phyloP scores from a whole-genome alignment of 140 eudicot genomes.

The Oenanthe javanica region DNA sequence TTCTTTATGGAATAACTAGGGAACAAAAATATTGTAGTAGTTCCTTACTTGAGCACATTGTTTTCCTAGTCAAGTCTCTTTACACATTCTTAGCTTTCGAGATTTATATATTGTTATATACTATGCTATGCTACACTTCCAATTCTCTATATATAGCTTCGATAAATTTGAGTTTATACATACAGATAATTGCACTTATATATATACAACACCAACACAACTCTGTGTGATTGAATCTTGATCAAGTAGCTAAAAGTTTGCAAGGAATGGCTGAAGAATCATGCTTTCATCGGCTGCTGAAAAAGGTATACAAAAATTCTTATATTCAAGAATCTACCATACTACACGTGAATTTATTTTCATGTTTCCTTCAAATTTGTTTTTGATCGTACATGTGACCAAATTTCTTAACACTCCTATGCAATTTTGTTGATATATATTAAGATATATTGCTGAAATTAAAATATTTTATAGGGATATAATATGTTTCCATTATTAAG shows the following conservation, averaged over 20 bases:
- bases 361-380: neutral
- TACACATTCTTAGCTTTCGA: constrained; percentile 1
- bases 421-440: too few relatives aligned
- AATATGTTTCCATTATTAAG: too few relatives aligned
- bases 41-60: neutral
- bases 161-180: neutral
- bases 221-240: neutral
- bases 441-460: too few relatives aligned
- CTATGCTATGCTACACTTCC: neutral
- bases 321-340: neutral
- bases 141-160: neutral
- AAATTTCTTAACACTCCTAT: too few relatives aligned
- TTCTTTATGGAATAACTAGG: too few relatives aligned
- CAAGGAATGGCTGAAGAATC: constrained; percentile 9
- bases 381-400: too few relatives aligned
- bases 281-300: neutral
- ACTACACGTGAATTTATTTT: neutral
- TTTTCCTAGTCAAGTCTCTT: neutral
- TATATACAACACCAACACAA: neutral
- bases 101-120: neutral
- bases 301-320: neutral
- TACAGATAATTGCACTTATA: too few relatives aligned
- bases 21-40: too few relatives aligned
- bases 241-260: neutral
- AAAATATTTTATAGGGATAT: too few relatives aligned